Evolutionary conservation across 225 moss, liverwort and hornwort genomes (phyloP).

Genomic region (Sphagnum tenellum): DNA sequence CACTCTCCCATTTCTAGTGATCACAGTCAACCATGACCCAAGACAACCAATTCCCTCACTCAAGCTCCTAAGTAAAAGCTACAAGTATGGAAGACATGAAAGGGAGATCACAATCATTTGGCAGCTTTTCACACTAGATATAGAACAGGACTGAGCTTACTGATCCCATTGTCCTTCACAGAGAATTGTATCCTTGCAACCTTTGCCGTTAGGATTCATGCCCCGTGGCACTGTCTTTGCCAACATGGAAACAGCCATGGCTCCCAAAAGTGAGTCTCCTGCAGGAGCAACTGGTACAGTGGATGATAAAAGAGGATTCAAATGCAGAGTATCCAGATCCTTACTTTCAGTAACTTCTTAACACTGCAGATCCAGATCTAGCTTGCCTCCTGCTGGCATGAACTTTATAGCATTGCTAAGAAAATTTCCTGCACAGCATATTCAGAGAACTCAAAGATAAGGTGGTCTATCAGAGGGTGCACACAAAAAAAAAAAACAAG

Average conservation of each 20-base stretch:
- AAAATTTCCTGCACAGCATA: slow-evolving; percentile 44
- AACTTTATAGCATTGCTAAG: slow-evolving; percentile 74
- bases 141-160: slow-evolving; percentile 14
- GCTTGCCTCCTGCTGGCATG: slow-evolving; percentile 51
- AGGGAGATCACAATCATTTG: neutral
- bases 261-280: slow-evolving; percentile 26
- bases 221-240: slow-evolving; percentile 17
- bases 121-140: neutral
- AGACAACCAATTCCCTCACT: neutral
- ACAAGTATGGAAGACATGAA: neutral
- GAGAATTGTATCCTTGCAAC: slow-evolving; percentile 63
- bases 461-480: too few relatives aligned
- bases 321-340: neutral
- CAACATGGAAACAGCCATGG: slow-evolving; percentile 21
- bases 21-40: neutral
- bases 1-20: neutral
- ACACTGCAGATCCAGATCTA: slow-evolving; percentile 52
- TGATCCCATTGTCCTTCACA: slow-evolving; percentile 68
- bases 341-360: slow-evolving; percentile 41
- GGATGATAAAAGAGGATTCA: slow-evolving; percentile 4
- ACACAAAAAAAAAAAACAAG: too few relatives aligned
- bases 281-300: neutral
- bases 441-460: too few relatives aligned
- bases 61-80: neutral
- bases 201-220: slow-evolving; percentile 19